These are phyloP conservation scores for Ceratobasidium sp. DNA, from an alignment of 1,284 basidiomycete species.

Conservation along the genomic window DNA sequence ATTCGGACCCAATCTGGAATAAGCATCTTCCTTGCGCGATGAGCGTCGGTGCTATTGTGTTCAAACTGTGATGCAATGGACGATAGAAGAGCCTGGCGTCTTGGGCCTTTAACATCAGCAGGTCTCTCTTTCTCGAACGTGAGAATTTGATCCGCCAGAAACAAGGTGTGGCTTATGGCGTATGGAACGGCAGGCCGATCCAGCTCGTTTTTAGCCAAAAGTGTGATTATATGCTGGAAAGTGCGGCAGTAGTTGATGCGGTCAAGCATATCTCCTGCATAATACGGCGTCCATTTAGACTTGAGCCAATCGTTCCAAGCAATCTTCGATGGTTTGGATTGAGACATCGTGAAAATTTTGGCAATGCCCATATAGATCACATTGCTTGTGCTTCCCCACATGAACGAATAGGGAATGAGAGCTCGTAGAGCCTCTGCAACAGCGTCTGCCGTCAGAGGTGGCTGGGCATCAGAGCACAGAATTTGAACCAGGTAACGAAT, in stretches of 20 bases:
- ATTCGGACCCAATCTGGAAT: background rate
- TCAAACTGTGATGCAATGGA: constrained; percentile 4
- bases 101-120: background rate
- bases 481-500: background rate
- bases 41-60: background rate
- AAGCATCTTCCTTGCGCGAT: background rate
- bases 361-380: constrained; percentile 9
- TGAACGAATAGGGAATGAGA: constrained; percentile 20
- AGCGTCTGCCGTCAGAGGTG: background rate
- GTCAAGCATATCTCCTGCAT: constrained; percentile 8
- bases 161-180: constrained; percentile 7
- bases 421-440: background rate
- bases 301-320: constrained; percentile 14
- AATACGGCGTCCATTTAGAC: constrained; percentile 24
- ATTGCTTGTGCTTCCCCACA: constrained; percentile 12
- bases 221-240: background rate
- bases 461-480: background rate
- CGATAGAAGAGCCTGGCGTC: background rate
- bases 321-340: background rate
- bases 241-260: background rate
- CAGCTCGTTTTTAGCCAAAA: background rate
- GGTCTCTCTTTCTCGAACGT: background rate
- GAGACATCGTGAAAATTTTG: background rate
- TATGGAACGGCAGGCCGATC: constrained; percentile 5
- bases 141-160: background rate